Conservation (phyloP, 2,329 filamentous ascomycete genomes). For the Sphaerulina populicola region DNA sequence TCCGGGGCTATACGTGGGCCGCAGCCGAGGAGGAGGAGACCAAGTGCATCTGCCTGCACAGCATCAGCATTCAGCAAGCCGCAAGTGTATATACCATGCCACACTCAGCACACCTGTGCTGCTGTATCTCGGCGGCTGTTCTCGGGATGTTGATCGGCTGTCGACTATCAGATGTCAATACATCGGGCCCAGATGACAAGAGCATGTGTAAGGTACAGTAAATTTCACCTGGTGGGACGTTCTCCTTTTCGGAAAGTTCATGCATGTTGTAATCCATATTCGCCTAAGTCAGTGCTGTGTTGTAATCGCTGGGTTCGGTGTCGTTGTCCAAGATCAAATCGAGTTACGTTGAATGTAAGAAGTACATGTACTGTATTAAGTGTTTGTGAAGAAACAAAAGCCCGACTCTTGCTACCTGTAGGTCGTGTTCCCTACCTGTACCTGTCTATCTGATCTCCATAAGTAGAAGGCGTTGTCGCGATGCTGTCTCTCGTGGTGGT, state of each 20-base stretch:
- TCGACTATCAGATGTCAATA: not conserved
- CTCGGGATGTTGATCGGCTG: not conserved
- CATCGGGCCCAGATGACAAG: not conserved
- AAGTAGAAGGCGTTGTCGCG: no score
- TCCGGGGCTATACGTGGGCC: conserved; percentile 1
- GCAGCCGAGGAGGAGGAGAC: not conserved
- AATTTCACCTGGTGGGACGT: not conserved
- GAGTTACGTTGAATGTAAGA: not conserved
- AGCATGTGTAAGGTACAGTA: not conserved
- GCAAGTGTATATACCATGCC: not conserved
- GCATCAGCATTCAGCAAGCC: not conserved
- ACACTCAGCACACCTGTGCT: not conserved
- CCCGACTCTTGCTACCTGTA: no score
- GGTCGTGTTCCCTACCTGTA: no score
- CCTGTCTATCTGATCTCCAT: no score
- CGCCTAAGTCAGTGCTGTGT: not conserved
- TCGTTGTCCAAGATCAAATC: not conserved
- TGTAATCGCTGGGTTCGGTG: not conserved
- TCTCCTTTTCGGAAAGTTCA: conserved; percentile 1
- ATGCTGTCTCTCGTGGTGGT: not conserved
- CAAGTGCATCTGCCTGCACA: not conserved
- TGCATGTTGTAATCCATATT: not conserved
- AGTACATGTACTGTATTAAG: not conserved
- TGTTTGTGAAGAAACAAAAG: no score
- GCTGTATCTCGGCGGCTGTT: not conserved